phyloP scores from a whole-genome alignment of 257 asterid genomes.

The Agastache rugosa region DNA sequence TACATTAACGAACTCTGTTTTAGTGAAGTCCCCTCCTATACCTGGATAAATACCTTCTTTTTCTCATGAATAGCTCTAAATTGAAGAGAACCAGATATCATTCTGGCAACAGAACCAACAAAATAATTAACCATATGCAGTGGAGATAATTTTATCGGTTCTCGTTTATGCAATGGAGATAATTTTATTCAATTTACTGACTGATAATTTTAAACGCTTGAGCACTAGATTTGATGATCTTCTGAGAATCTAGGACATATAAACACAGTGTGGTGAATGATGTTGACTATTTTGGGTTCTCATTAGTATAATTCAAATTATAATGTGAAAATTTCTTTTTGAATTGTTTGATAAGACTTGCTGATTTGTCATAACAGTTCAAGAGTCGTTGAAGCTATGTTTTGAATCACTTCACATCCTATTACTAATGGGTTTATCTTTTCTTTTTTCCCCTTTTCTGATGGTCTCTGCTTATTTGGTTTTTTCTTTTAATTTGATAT shows the following conservation, averaged over 20 bases:
- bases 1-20: not conserved
- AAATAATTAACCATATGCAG: no score
- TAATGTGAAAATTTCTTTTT: not conserved
- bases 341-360: not conserved
- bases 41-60: not conserved
- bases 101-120: slow-evolving; percentile 17
- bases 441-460: not conserved
- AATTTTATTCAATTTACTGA: not conserved
- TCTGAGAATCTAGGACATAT: not conserved
- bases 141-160: not conserved
- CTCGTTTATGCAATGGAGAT: not conserved
- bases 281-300: not conserved
- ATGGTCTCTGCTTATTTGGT: not conserved
- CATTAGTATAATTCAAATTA: not conserved
- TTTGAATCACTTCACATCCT: not conserved
- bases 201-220: not conserved
- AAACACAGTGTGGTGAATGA: not conserved
- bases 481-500: not conserved
- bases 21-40: not conserved
- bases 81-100: not conserved
- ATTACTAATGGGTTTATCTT: no score
- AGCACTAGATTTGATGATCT: not conserved
- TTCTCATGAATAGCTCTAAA: not conserved
- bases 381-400: not conserved
- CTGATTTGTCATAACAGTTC: not conserved